phyloP scores from a whole-genome alignment of 1,139 yeast species.

The Yamadazyma kanchanaburiensis region DNA sequence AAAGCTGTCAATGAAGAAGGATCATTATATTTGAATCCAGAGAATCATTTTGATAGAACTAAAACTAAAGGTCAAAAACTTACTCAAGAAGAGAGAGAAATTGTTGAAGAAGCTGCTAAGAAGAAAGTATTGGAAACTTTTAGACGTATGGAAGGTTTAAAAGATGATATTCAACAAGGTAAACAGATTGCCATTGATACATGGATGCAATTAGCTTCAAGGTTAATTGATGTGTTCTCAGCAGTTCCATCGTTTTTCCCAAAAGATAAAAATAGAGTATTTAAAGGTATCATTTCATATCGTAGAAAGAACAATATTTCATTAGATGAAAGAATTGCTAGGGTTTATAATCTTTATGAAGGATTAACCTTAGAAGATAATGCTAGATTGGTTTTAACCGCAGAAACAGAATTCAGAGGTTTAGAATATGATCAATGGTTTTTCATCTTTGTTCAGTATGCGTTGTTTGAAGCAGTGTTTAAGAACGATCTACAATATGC shows the following conservation, averaged over 20 bases:
- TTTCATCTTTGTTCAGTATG: slow-evolving; percentile 73
- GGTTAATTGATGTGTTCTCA: slow-evolving; percentile 76
- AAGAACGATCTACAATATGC: slow-evolving; percentile 67
- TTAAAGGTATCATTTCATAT: slow-evolving; percentile 65
- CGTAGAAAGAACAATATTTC: slow-evolving; percentile 59
- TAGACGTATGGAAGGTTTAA: slow-evolving; percentile 57
- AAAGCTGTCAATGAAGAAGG: too few species aligned
- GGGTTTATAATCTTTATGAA: slow-evolving; percentile 63
- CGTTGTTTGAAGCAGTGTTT: slow-evolving; percentile 60
- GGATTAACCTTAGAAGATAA: slow-evolving; percentile 48
- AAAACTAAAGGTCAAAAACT: slow-evolving; percentile 22
- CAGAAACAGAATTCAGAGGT: slow-evolving; percentile 65
- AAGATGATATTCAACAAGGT: slow-evolving; percentile 49
- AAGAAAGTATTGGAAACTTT: slow-evolving; percentile 64
- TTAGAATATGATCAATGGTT: slow-evolving; percentile 81
- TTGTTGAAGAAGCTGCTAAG: slow-evolving; percentile 57
- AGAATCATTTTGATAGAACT: too few species aligned
- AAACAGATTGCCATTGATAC: slow-evolving; percentile 64
- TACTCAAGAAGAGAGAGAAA: slow-evolving; percentile 54
- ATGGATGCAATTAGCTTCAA: slow-evolving; percentile 85
- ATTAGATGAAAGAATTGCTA: slow-evolving; percentile 68
- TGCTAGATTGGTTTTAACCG: slow-evolving; percentile 37
- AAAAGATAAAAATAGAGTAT: slow-evolving; percentile 63
- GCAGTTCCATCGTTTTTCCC: slow-evolving; percentile 78
- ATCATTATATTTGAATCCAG: background rate